These are phyloP conservation scores for Ogataea corticis DNA, from an alignment of 805 yeast genomes.

Conservation along the genomic window DNA sequence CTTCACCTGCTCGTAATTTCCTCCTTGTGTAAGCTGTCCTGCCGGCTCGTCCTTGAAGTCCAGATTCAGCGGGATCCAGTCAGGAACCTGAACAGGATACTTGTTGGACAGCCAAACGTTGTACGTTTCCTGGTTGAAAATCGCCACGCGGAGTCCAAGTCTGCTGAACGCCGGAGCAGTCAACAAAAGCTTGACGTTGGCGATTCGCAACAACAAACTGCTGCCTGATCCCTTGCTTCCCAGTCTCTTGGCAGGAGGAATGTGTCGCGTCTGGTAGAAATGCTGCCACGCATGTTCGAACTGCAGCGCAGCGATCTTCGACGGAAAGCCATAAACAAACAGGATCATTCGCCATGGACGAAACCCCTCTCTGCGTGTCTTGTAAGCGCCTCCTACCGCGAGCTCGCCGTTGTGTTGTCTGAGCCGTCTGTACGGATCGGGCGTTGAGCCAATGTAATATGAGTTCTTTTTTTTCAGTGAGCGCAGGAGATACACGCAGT, in stretches of 20 bases:
- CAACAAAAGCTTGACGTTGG: constrained; percentile 46
- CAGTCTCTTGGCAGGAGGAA: constrained; percentile 41
- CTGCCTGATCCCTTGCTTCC: constrained; percentile 39
- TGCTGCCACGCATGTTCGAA: constrained; percentile 90
- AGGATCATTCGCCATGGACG: constrained; percentile 76
- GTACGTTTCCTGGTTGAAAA: constrained; percentile 40
- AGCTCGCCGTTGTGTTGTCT: constrained; percentile 80
- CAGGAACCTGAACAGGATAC: constrained; percentile 28
- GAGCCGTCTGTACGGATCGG: constrained; percentile 65
- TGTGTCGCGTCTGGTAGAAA: constrained; percentile 62
- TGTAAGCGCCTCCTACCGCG: constrained; percentile 63
- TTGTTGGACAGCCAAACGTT: constrained; percentile 39
- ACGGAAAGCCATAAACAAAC: constrained; percentile 71
- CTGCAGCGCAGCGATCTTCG: constrained; percentile 66
- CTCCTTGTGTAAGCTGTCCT: constrained; percentile 22
- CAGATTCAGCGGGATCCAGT: constrained; percentile 21
- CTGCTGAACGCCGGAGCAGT: constrained; percentile 43
- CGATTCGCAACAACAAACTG: constrained; percentile 48
- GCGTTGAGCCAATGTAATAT: constrained; percentile 81
- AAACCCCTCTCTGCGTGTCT: constrained; percentile 55
- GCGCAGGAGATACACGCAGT: constrained; percentile 70
- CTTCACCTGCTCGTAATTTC: constrained; percentile 34
- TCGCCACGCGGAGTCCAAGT: constrained; percentile 46
- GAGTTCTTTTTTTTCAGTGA: constrained; percentile 58
- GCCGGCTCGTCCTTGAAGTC: constrained; percentile 5